Base-by-base conservation (phyloP, 352 stramenopile species). In the Phytophthora niederhauseri region DNA sequence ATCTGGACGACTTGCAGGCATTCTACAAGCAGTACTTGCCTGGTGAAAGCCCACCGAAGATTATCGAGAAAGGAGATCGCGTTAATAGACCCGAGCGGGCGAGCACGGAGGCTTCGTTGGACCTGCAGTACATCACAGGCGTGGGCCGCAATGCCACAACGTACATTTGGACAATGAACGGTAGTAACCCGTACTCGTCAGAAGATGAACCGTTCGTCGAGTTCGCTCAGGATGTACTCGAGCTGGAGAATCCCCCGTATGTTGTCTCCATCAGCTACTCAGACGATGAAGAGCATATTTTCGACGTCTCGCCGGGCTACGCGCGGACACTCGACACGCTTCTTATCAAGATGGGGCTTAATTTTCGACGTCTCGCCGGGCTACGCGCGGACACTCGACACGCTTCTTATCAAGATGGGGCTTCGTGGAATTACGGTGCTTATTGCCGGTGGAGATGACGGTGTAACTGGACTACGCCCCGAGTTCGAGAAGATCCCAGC, bases 261-360 rank as follows among this genome's bases (percentile, higher is more conserved):
- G 89, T 98, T 3, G 76, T 97, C 3, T 97, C 90, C 1, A 96
- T 97, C 57, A 95, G 80, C 52, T 98, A 98, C 62, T 96, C 93
- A 8, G 91, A 97, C 65, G 87, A 97, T 45, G 91, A 97, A 77
- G 90, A 97, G 45, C 81, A 94, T 54, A 93, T 96, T 60, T 96
- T 93, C 62, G 76, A 94, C 8, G 70, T 86, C 20, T 89, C 81
- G 2, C 57, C 80, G 3, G 80, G 81, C 9, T 97, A 96, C 57
- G 88, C 96, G 51, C 82, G 79, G 12, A 76, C 66, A 0, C 89
- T 98, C 49, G 93, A 98, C 60, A 81, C 80, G 1, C 76, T 97
- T 53, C 72, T 97, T 6, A 94, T 96, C 57, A n/a, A n/a, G n/a
- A n/a, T n/a, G n/a, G n/a, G n/a, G n/a, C n/a, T n/a, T n/a, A n/a